These are phyloP conservation scores for Aspergillus biplanus DNA, from an alignment of 495 filamentous ascomycete species.

Conservation along the genomic window DNA sequence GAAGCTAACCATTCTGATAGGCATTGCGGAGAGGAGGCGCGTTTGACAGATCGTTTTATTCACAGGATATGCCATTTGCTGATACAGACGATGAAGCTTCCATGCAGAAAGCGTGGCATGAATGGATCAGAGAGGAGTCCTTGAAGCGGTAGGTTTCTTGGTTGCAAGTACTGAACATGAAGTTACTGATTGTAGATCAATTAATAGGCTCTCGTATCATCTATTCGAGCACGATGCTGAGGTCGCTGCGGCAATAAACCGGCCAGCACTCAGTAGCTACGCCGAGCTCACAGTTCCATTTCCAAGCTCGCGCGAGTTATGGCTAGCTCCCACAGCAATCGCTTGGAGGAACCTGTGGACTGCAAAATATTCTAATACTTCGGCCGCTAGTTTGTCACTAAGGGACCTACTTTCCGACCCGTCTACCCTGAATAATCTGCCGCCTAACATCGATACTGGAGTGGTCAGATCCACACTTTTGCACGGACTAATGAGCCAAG, in stretches of 20 bases:
- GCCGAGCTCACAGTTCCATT: conserved; percentile 61
- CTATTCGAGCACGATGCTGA: conserved; percentile 59
- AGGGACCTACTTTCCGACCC: not conserved
- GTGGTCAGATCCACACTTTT: conserved; percentile 50
- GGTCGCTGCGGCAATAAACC: conserved; percentile 56
- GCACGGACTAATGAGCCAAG: conserved; percentile 30
- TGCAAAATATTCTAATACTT: not conserved
- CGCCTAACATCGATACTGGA: conserved; percentile 43
- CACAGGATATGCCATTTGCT: not conserved
- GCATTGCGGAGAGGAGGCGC: not conserved
- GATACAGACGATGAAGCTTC: not conserved
- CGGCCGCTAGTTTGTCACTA: not conserved
- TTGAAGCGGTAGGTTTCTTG: not conserved
- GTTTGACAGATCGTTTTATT: conserved; percentile 1
- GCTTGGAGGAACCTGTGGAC: conserved; percentile 53
- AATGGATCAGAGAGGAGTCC: conserved; percentile 1
- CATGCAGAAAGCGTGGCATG: not conserved
- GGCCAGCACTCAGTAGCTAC: conserved; percentile 56
- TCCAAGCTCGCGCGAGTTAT: conserved; percentile 55
- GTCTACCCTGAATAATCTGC: conserved; percentile 12
- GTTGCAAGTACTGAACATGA: not conserved
- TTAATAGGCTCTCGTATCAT: conserved; percentile 55
- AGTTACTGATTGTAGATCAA: not conserved
- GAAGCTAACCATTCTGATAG: not conserved
- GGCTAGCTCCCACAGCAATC: conserved; percentile 54